Conservation (phyloP, 306 rosid genomes). For the Rubus parviflorus region DNA sequence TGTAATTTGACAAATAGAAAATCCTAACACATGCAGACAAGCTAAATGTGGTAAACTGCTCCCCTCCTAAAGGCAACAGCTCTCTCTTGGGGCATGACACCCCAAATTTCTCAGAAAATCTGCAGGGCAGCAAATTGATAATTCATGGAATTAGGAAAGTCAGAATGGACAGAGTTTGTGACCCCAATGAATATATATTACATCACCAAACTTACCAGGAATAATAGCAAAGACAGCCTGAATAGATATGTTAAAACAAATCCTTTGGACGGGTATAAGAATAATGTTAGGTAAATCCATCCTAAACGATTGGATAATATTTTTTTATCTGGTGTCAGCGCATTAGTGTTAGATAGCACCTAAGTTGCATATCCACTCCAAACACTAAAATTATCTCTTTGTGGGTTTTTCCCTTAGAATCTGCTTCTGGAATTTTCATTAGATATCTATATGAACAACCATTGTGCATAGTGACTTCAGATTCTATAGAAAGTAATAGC, state of each 20-base stretch:
- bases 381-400: background rate
- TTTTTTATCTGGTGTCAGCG: background rate
- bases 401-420: background rate
- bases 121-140: background rate
- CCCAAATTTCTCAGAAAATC: background rate
- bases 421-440: background rate
- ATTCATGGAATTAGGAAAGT: background rate
- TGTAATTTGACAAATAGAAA: constrained; percentile 1
- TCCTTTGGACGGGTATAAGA: background rate
- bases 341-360: background rate
- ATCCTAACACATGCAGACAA: background rate
- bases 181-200: background rate
- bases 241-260: background rate
- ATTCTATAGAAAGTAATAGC: background rate
- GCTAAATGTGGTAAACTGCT: background rate
- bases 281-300: background rate
- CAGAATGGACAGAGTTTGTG: background rate
- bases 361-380: background rate
- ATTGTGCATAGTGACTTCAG: background rate
- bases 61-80: background rate
- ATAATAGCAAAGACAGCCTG: background rate
- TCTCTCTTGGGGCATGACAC: background rate
- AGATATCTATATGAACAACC: background rate
- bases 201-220: background rate
- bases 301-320: background rate